phyloP scores from a whole-genome alignment of 495 filamentous ascomycete species.

The Aspergillus incahuasiensis region DNA sequence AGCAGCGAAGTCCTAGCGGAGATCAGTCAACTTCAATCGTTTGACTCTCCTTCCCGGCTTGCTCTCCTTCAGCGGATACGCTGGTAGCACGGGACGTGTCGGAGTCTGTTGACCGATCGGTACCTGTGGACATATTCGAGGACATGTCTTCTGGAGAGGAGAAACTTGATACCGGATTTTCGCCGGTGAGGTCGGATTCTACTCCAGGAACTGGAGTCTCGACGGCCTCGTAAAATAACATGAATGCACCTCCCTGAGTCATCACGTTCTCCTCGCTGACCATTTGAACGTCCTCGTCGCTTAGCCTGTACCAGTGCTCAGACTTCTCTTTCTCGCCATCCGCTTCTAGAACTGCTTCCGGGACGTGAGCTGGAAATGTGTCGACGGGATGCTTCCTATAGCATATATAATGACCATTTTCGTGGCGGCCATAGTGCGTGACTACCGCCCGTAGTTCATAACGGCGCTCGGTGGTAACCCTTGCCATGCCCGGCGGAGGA shows the following conservation, averaged over 20 bases:
- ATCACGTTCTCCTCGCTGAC: constrained; percentile 72
- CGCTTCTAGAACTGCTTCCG: constrained; percentile 33
- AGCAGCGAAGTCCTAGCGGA: not conserved
- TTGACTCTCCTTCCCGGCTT: not conserved
- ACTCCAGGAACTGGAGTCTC: constrained; percentile 6
- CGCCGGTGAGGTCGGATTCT: not conserved
- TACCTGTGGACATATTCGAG: constrained; percentile 24
- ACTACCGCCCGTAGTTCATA: constrained; percentile 84
- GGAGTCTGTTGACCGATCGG: constrained; percentile 25
- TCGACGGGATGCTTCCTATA: constrained; percentile 63
- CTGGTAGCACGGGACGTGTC: constrained; percentile 34
- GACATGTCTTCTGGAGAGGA: constrained; percentile 30
- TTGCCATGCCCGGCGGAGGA: constrained; percentile 37
- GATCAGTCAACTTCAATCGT: constrained; percentile 16
- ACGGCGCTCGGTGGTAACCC: constrained; percentile 39
- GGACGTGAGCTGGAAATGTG: constrained; percentile 30
- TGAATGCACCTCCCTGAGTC: constrained; percentile 80
- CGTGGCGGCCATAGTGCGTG: constrained; percentile 84
- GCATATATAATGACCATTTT: constrained; percentile 94
- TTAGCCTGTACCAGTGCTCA: constrained; percentile 74
- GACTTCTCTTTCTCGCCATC: constrained; percentile 36
- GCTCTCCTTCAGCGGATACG: constrained; percentile 23
- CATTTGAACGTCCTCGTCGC: constrained; percentile 74
- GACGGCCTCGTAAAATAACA: constrained; percentile 85
- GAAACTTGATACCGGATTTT: constrained; percentile 20